A percentile compares a stretch with the other conserved stretches of the same genome.
These are phyloP conservation scores for Termitomyces bulborhizus DNA, from an alignment of 768 basidiomycete genomes.

Conservation along the genomic window DNA sequence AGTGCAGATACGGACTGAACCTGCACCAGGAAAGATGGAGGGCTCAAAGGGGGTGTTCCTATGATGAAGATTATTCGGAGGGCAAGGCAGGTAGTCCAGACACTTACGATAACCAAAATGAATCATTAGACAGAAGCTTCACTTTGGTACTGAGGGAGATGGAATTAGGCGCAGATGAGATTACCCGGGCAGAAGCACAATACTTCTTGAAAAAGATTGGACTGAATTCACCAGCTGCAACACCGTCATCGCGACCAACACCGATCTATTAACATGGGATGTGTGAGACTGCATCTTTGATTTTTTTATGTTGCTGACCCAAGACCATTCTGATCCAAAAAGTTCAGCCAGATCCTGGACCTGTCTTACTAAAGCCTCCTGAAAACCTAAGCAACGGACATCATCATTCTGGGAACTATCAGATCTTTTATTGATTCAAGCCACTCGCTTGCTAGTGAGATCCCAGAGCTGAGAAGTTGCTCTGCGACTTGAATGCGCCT, in stretches of 20 bases:
- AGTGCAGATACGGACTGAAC: conserved; percentile 44
- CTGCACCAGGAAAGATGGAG: conserved; percentile 45
- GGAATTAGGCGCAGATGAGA: too few relatives aligned
- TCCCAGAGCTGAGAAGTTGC: conserved; percentile 32
- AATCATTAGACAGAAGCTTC: conserved; percentile 33
- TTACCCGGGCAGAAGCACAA: conserved; percentile 15
- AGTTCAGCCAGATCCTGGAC: conserved; percentile 49
- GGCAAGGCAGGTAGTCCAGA: background rate
- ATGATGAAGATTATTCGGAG: background rate
- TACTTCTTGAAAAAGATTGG: conserved; percentile 56
- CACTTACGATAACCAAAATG: conserved; percentile 52
- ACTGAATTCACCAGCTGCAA: conserved; percentile 48
- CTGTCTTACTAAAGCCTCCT: conserved; percentile 51
- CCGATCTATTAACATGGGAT: conserved; percentile 34
- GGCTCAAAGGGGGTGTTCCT: conserved; percentile 43
- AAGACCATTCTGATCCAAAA: conserved; percentile 48
- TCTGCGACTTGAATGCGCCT: conserved; percentile 42
- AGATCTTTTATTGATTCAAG: background rate
- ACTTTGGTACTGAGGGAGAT: conserved; percentile 16
- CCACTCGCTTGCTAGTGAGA: conserved; percentile 32
- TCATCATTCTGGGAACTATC: background rate
- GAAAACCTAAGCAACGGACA: conserved; percentile 31
- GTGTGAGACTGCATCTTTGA: background rate
- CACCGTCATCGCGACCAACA: conserved; percentile 58
- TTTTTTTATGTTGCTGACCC: conserved; percentile 27